These are phyloP conservation scores for Globisporangium camurandrum DNA, from an alignment of 352 stramenopile genomes.

Conservation along the genomic window DNA sequence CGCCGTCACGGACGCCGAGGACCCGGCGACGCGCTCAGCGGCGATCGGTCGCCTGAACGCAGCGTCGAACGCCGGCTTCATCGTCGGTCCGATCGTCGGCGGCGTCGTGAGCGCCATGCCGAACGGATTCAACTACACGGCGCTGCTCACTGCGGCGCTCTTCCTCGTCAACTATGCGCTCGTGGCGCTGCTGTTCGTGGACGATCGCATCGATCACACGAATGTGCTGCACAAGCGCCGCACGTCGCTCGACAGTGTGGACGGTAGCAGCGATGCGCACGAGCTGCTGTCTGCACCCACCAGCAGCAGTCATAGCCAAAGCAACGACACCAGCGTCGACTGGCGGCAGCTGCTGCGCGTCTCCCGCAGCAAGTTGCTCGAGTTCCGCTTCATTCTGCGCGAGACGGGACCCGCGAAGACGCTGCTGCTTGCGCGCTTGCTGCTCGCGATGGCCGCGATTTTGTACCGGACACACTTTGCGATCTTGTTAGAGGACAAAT, in stretches of 20 bases:
- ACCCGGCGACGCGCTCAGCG: constrained; percentile 23
- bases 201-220: constrained; percentile 10
- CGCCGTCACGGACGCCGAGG: constrained; percentile 49
- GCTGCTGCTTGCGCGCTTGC: constrained; percentile 54
- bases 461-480: constrained; percentile 77
- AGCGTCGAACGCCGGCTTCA: constrained; percentile 66
- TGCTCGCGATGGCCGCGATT: constrained; percentile 71
- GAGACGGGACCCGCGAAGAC: constrained; percentile 58
- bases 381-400: constrained; percentile 54
- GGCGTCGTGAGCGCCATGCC: constrained; percentile 61
- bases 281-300: background rate
- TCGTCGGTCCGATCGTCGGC: constrained; percentile 59
- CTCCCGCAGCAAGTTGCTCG: constrained; percentile 46
- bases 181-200: constrained; percentile 43
- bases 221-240: too few species aligned
- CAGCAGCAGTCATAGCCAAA: background rate
- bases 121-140: constrained; percentile 77
- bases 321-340: constrained; percentile 10
- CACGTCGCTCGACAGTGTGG: constrained; percentile 4
- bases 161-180: constrained; percentile 68
- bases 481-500: constrained; percentile 74
- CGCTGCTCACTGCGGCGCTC: constrained; percentile 56
- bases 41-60: constrained; percentile 69
- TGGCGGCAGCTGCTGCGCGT: constrained; percentile 32
- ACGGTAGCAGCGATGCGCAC: background rate